Evolutionary conservation across 495 filamentous ascomycete genomes (phyloP), one percentile per base, ranked within the genome.

Genomic region (Evernia prunastri): DNA sequence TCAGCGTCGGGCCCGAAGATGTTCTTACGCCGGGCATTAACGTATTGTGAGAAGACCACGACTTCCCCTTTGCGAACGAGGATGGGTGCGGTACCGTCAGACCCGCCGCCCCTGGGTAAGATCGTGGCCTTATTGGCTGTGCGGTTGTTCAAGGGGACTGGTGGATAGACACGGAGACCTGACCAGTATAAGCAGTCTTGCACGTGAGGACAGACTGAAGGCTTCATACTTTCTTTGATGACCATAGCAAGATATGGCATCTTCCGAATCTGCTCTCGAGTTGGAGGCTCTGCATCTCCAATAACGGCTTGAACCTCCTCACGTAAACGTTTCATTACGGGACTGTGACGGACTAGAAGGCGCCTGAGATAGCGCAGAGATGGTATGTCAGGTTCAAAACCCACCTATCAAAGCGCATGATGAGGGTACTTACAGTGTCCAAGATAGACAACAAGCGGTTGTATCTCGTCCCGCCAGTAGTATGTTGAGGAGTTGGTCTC

Each of bases 91-190:
- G 74, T 75, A 45, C 88, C 85, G 72, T 89, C 84, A 9, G 82
- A 80, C 0, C 90, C 90, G 53, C 88, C 89, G 45, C 90, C 90
- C 11, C 71, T 74, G 1, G 90, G 90, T 39, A 92, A 80, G 0
- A 82, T 83, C 8, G 90, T 91, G 75, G 89, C 86, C 51, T 79
- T 77, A 3, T 87, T 75, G 3, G 89, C 86, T 5, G 83, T 70
- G 45, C 90, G 86, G 43, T 86, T 81, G 73, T 93, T 93, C 76
- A 86, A 83, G 5, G 89, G 89, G 2, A 93, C 86, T 7, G 81
- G 74, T 12, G 89, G 88, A 70, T 91, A 90, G 12, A 94, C 76
- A 5, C 90, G 85, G 20, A 79, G 74, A 23, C 66, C 73, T 76
- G 9, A 35, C 29, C 27, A 17, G 35, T 15, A n/a, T 27, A 20